Evolutionary conservation across 768 basidiomycete species (phyloP), one percentile per base, ranked within the genome.

Genomic region (Phanerochaete sordida): DNA sequence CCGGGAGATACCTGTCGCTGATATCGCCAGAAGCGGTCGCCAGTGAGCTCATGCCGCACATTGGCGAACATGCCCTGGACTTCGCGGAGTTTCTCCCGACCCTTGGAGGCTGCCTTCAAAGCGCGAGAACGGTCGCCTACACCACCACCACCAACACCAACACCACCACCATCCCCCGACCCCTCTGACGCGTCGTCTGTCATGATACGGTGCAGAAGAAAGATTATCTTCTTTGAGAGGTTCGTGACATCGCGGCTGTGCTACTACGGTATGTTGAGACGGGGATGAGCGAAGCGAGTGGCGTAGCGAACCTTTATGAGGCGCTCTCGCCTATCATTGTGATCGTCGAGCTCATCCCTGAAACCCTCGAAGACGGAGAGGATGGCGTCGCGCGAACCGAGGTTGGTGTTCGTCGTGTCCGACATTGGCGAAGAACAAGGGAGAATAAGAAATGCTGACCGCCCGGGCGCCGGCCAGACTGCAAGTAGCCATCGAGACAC

Each of bases 181-280:
- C 12, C 37, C 37, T 68, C 66, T 1, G 66, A 53, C 19, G 68
- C 69, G 16, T 77, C 75, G 56, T 82, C 81, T 35, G 76, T 78
- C 64, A 81, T 73, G 60, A 87, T 75, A 52, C 94, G 88, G 68
- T 98, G 96, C 3, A 98, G 79, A 43, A 93, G 85, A 70, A 98
- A 98, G 63, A 99, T 98, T 64, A 86, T 79, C 74, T 93, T 95
- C 73, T 99, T 99, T 54, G 94, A 93, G 35, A 91, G 79, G 65
- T 87, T 91, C 26, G 95, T 98, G 53, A 93, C 83, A 74, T 97
- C 95, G 35, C 96, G 86, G 69, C 86, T 88, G 39, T 83, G 80
- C 91, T 93, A 71, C 55, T 51, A 64, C 23, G 57, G 54, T 43
- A 15, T 28, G 21, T 52, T 55, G 49, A 30, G 28, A 26, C 19